Percentiles rank a stretch among this genome's conserved stretches.
Evolutionary conservation across 108 stramenopile genomes (phyloP).

Genomic region (Cyclotella baltica): DNA sequence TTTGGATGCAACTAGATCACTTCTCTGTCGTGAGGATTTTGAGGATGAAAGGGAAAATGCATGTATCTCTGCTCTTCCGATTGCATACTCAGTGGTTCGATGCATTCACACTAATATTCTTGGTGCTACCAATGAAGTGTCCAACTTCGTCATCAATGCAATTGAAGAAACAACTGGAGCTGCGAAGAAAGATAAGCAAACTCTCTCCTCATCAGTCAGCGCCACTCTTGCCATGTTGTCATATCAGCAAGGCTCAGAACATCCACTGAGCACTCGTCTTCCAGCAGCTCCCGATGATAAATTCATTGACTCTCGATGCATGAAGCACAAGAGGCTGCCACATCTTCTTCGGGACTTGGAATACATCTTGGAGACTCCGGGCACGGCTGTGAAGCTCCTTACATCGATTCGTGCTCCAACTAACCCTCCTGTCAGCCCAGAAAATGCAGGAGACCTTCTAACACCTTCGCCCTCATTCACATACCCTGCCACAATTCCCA

Average conservation of each 20-base stretch:
- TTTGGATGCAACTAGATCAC: slow-evolving; percentile 66
- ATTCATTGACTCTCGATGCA: slow-evolving; percentile 87
- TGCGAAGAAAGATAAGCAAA: slow-evolving; percentile 35
- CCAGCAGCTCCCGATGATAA: slow-evolving; percentile 89
- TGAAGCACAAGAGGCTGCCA: slow-evolving; percentile 85
- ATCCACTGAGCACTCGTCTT: slow-evolving; percentile 72
- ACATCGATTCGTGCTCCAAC: slow-evolving; percentile 55
- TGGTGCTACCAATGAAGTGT: slow-evolving; percentile 82
- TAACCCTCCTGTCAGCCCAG: slow-evolving; percentile 29
- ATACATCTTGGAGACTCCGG: slow-evolving; percentile 90
- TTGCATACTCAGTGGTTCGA: slow-evolving; percentile 79
- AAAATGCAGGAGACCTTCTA: slow-evolving; percentile 33
- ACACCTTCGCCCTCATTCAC: slow-evolving; percentile 41
- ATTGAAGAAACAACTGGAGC: slow-evolving; percentile 26
- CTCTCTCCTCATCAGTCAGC: background rate
- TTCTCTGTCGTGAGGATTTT: slow-evolving; percentile 73
- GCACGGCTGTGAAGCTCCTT: slow-evolving; percentile 78
- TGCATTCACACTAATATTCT: slow-evolving; percentile 88
- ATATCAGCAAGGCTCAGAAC: slow-evolving; percentile 78
- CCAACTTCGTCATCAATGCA: slow-evolving; percentile 47
- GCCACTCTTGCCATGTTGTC: slow-evolving; percentile 36
- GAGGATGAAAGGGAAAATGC: slow-evolving; percentile 44
- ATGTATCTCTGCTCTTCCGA: slow-evolving; percentile 75
- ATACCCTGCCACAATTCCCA: slow-evolving; percentile 6
- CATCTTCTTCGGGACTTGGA: slow-evolving; percentile 90